Percentiles rank a stretch among this genome's conserved stretches.
phyloP scores from a whole-genome alignment of 768 basidiomycete genomes.

The Amyloporia xantha region DNA sequence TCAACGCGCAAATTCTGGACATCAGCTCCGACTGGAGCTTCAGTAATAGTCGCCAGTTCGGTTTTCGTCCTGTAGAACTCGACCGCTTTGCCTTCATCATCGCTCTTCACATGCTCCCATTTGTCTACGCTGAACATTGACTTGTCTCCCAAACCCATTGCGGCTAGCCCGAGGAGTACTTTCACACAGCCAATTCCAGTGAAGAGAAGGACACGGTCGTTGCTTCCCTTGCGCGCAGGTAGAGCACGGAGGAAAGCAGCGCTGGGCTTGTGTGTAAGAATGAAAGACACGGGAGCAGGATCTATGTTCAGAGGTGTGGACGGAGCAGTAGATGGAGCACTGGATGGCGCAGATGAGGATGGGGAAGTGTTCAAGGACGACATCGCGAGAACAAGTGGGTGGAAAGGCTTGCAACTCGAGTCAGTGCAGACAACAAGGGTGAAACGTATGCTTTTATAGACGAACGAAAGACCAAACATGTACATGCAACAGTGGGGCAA shows the following conservation, averaged over 20 bases:
- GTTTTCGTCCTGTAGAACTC: conserved; percentile 12
- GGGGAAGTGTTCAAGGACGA: too few species aligned
- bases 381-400: conserved; percentile 1
- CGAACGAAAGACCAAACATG: neutral
- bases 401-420: neutral
- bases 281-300: conserved; percentile 6
- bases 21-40: neutral
- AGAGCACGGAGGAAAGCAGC: conserved; percentile 13
- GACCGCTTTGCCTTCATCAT: conserved; percentile 7
- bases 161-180: conserved; percentile 12
- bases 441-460: conserved; percentile 1
- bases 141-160: conserved; percentile 13
- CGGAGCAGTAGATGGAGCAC: conserved; percentile 8
- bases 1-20: conserved; percentile 9
- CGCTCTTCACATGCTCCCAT: conserved; percentile 10
- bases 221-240: conserved; percentile 10
- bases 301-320: conserved; percentile 13
- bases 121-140: conserved; percentile 6
- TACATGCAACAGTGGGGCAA: neutral
- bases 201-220: conserved; percentile 17
- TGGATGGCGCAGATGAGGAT: conserved; percentile 11
- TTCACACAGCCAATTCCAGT: conserved; percentile 10
- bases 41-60: neutral
- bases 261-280: conserved; percentile 14
- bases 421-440: neutral